These are phyloP conservation scores for Corymbia maculata DNA, from an alignment of 345 rosid genomes.

Conservation along the genomic window DNA sequence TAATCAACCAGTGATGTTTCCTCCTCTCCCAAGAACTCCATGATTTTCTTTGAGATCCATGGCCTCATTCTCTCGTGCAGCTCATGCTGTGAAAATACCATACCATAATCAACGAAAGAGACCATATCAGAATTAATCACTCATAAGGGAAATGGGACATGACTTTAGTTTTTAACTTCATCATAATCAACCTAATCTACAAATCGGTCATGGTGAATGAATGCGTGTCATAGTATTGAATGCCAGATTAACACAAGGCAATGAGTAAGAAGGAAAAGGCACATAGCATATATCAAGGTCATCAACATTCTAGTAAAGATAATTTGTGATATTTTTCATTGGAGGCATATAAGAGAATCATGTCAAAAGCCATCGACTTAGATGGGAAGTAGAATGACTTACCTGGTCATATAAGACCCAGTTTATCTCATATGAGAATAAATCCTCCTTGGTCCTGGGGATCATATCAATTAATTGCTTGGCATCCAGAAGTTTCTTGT, in stretches of 20 bases:
- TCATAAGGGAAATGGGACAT: neutral
- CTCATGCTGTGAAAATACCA: slow-evolving; percentile 35
- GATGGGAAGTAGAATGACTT: slow-evolving; percentile 3
- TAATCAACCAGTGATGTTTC: slow-evolving; percentile 83
- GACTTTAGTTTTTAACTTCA: neutral
- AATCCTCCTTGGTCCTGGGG: slow-evolving; percentile 94
- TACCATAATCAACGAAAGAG: neutral
- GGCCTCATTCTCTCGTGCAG: slow-evolving; percentile 96
- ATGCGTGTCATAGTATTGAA: neutral
- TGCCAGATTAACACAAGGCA: neutral
- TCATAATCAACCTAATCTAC: neutral
- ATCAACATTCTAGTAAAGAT: neutral
- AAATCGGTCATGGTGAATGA: neutral
- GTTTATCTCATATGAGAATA: slow-evolving; percentile 83
- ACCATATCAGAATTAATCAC: neutral
- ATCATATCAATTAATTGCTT: slow-evolving; percentile 97
- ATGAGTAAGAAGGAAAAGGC: neutral
- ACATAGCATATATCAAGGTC: neutral
- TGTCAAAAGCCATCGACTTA: neutral
- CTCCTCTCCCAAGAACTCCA: slow-evolving; percentile 94
- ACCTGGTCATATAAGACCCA: slow-evolving; percentile 92
- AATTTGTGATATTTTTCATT: neutral
- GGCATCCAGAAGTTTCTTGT: slow-evolving; percentile 83
- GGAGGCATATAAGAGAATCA: neutral
- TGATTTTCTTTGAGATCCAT: slow-evolving; percentile 95